Evolutionary conservation across 2,329 filamentous ascomycete species (phyloP), one percentile per base, ranked within the genome.

Genomic region (Colletotrichum simmondsii): DNA sequence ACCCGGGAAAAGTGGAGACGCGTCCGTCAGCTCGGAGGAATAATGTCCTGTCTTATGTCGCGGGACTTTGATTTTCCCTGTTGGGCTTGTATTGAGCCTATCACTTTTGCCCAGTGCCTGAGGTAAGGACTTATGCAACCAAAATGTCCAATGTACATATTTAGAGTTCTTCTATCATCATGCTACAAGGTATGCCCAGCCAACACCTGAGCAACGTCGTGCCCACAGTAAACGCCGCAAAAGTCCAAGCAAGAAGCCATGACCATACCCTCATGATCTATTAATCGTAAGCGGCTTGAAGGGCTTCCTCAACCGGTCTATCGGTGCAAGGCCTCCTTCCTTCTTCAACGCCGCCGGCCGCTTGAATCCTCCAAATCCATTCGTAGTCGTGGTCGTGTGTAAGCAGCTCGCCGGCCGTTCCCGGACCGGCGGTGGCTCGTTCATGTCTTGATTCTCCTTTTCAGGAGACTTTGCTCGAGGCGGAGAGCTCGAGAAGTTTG

Each of bases 401-500:
- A 90, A 81, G 74, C 81, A 85, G n/a, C 81, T 83, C 6, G 86
- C 85, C 8, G 85, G 81, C 6, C 84, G 79, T 1, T 82, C 37
- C 75, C 78, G 35, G 81, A 83, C 42, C 81, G 84, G 24, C 71
- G 74, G 77, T 16, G 79, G 77, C 32, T 77, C 69, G 7, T 81
- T 78, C 5, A 80, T 76, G 37, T 78, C 78, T 22, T 79, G 75
- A 1, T 74, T 77, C 6, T 74, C 61, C 19, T 78, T 64, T n/a
- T 79, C 73, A 30, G 67, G 68, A 12, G 74, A 73, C 12, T 79
- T 70, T 5, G 74, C 75, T 10, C 35, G 71, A 3, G 83, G 79
- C 4, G 90, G 89, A 22, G 89, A 90, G 80, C 89, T 91, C 0
- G 89, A 91, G 77, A 91, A 90, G 74, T 86, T 87, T 0, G 85